phyloP scores from a whole-genome alignment of 495 filamentous ascomycete species.

The Amphirosellinia nigrospora region DNA sequence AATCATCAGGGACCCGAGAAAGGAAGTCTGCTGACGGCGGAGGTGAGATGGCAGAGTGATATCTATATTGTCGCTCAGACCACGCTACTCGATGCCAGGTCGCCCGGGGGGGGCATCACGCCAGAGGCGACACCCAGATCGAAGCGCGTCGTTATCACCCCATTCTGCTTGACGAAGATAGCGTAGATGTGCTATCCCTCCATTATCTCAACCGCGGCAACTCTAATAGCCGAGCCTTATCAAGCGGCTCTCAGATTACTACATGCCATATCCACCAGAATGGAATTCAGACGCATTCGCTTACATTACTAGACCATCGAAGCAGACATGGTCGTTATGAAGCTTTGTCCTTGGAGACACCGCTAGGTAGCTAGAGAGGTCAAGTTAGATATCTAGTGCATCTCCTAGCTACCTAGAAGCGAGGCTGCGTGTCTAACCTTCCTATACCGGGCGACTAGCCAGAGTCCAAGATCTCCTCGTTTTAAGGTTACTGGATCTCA shows the following conservation, averaged over 20 bases:
- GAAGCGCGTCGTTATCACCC: neutral
- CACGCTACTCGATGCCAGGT: neutral
- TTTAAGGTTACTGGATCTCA: neutral
- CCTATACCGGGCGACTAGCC: neutral
- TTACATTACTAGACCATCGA: neutral
- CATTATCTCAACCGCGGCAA: neutral
- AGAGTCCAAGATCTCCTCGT: neutral
- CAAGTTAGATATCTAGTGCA: neutral
- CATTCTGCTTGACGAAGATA: neutral
- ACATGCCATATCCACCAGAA: neutral
- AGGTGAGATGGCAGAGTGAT: neutral
- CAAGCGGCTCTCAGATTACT: neutral
- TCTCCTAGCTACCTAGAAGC: neutral
- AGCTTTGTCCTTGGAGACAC: neutral
- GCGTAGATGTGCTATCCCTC: neutral
- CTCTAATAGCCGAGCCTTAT: neutral
- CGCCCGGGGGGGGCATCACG: neutral
- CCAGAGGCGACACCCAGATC: neutral
- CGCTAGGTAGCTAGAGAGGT: neutral
- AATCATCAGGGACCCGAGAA: neutral
- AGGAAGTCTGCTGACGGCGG: constrained; percentile 1
- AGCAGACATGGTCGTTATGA: neutral
- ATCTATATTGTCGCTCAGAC: neutral
- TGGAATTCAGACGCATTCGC: neutral
- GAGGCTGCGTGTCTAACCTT: neutral